Evolutionary conservation across 2,329 filamentous ascomycete species (phyloP).

Genomic region (Purpureocillium takamizusanense): DNA sequence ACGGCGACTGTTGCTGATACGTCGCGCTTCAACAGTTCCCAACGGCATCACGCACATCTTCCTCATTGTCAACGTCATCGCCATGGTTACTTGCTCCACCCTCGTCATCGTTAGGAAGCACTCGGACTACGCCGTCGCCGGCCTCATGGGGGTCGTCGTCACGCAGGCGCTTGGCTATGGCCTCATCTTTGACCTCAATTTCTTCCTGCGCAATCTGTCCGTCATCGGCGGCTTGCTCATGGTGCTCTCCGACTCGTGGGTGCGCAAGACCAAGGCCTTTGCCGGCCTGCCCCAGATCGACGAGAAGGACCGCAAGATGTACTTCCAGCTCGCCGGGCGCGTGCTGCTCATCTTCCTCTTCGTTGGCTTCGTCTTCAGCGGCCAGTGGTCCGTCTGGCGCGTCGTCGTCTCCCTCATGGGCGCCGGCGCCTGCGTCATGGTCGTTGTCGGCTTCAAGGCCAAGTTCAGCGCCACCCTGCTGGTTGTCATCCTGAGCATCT

Average conservation of each 20-base stretch:
- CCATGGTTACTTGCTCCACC: slow-evolving; percentile 73
- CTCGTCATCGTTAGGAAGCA: slow-evolving; percentile 88
- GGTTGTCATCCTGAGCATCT: slow-evolving; percentile 89
- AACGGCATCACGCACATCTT: slow-evolving; percentile 85
- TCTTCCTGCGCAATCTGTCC: slow-evolving; percentile 97
- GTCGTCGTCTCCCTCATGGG: slow-evolving; percentile 78
- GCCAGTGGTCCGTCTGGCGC: slow-evolving; percentile 84
- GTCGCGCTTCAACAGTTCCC: slow-evolving; percentile 52
- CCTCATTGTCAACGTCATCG: slow-evolving; percentile 80
- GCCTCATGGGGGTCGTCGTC: slow-evolving; percentile 83
- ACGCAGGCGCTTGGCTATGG: slow-evolving; percentile 94
- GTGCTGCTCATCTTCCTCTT: slow-evolving; percentile 97
- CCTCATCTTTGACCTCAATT: slow-evolving; percentile 97
- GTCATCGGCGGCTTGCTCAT: slow-evolving; percentile 96
- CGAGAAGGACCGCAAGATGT: slow-evolving; percentile 99
- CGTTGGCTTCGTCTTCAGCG: slow-evolving; percentile 90
- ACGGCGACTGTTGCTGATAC: background rate
- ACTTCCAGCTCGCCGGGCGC: slow-evolving; percentile 95
- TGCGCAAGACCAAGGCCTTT: slow-evolving; percentile 93
- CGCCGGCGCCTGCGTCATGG: slow-evolving; percentile 91
- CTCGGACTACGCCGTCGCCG: slow-evolving; percentile 85
- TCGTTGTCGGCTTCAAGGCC: slow-evolving; percentile 98
- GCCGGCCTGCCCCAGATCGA: slow-evolving; percentile 89
- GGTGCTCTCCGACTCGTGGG: slow-evolving; percentile 97
- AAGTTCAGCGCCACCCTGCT: slow-evolving; percentile 97